Evolutionary conservation across 441 rosid genomes (phyloP), one percentile per base, ranked within the genome.

Genomic region (Caryocar brasiliense): DNA sequence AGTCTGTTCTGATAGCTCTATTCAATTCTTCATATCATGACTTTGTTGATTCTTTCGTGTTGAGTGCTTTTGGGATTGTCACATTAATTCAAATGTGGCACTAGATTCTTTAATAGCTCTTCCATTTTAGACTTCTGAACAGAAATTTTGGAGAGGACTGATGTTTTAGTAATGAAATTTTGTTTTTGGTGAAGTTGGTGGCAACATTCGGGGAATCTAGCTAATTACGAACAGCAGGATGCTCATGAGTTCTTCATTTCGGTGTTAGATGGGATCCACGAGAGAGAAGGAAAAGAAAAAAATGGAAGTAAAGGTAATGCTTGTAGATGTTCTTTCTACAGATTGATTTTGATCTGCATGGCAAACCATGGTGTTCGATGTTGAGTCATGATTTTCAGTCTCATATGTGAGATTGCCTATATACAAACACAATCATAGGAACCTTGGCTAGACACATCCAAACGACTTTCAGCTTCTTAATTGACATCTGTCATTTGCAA

Each of bases 241-340:
- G 88, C 94, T 54, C 92, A 88, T 28, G 96, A 85, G 68, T 85
- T 85, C 76, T 82, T 85, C 70, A 88, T 88, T 39, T 85, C 96
- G 15, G 55, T 85, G 52, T 73, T 88, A 60, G 85, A 82, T 52
- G 73, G 74, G 24, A 82, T 88, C 65, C 96, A 88, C 65, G 91
- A 85, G 73, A 85, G 52, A 40, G 85, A 67, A 47, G 77, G 78
- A 33, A 75, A 75, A 68, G 61, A 78, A 29, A 72, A 50, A 49
- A 66, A 65, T 64, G 48, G 67, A n/a, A 57, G 37, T 62, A 71
- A 79, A 75, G 96, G 89, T 88, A 71, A 64, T 29, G 20, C 6
- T 33, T 9, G 52, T 17, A 14, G 46, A 15, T 47, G 54, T 47
- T 29, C 28, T 61, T 52, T 35, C 47, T 48, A 45, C 29, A 39